These are phyloP conservation scores for Cercospora beticola DNA, from an alignment of 2,329 filamentous ascomycete species.

Conservation along the genomic window DNA sequence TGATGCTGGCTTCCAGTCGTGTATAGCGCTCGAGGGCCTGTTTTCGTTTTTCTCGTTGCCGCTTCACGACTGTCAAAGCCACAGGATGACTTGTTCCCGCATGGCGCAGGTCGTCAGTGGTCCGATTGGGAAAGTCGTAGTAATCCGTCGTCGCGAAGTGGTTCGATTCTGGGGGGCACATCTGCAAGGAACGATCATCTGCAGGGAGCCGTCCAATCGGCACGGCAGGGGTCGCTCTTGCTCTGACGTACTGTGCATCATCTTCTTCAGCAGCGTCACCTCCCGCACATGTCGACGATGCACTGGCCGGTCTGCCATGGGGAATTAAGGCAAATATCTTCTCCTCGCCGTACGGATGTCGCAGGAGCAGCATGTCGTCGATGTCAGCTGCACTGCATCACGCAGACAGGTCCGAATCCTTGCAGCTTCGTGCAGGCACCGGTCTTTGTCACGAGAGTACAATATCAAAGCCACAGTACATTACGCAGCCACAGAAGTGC, in stretches of 20 bases:
- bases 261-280: neutral
- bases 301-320: neutral
- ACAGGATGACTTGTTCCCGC: neutral
- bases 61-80: neutral
- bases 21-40: neutral
- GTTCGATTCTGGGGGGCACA: neutral
- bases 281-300: constrained; percentile 5
- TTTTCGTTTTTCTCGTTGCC: neutral
- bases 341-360: constrained; percentile 10
- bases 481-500: neutral
- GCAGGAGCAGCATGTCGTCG: constrained; percentile 12
- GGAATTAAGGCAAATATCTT: constrained; percentile 12
- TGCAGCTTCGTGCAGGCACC: constrained; percentile 1
- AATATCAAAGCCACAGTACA: constrained; percentile 11
- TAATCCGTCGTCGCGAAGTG: neutral
- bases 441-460: constrained; percentile 16
- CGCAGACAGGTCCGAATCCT: neutral
- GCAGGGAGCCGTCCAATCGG: neutral
- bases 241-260: neutral
- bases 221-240: neutral
- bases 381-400: constrained; percentile 11
- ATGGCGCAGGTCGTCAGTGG: neutral
- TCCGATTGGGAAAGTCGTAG: neutral
- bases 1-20: constrained; percentile 1
- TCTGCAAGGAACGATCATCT: neutral